Base-by-base conservation (phyloP, 1,284 basidiomycete species). In the Xerocomus cyaneibrunnescens region DNA sequence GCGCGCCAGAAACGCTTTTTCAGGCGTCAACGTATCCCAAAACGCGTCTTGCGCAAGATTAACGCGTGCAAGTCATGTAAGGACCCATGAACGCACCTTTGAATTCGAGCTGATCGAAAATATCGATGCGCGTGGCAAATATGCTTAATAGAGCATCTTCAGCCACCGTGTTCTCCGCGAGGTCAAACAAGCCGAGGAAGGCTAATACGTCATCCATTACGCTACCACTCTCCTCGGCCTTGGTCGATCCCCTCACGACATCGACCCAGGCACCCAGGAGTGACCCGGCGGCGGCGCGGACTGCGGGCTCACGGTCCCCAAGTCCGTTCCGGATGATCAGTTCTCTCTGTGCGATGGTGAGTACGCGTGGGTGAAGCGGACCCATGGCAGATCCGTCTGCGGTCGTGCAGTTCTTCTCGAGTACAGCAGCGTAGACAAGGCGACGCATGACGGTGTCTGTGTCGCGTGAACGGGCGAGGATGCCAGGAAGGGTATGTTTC, bases 401-500 rank as follows among this genome's bases (percentile, higher is more conserved):
- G 5, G 54, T 53, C 2, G 47, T 59, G 41, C 65, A 57, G 3
- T 67, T 55, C 37, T 60, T 67, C 27, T 62, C 58, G n/a, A 89
- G 74, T 1, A 90, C 79, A 19, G 80, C 76, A 1, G 85, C 76
- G 68, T 92, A 98, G 14, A 96, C 82, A 25, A 91, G 82, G 51
- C 87, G 88, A 45, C 95, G 87, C 25, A 91, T 87, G 50, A 85
- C 76, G 0, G 87, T 78, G 62, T 98, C 96, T 30, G 88, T 77
- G 67, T 98, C 96, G 52, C 93, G 85, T 0, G 91, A 89, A 17
- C 95, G 84, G 5, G 83, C 79, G 34, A 99, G 80, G 42, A 98
- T 78, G 8, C 78, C 68, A 1, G 85, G 77, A 1, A 97, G 73
- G 0, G 87, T 87, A 0, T 71, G 67, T 1, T 76, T 74, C 1